Conservation (phyloP, 768 basidiomycete species). For the Coprinopsis cinerea region DNA sequence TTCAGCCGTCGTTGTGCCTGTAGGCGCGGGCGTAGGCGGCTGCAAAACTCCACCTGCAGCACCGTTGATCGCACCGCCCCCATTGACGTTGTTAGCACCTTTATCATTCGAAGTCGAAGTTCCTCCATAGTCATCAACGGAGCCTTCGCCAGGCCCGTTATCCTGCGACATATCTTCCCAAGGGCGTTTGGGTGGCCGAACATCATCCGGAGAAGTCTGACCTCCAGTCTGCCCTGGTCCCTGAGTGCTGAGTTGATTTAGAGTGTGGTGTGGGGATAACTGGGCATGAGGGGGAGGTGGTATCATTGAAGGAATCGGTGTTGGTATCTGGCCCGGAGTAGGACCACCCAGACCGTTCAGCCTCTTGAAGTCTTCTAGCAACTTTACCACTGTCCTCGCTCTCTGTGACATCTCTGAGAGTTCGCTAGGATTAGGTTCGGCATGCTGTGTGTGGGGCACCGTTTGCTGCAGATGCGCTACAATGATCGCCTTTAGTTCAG, state of each 20-base stretch:
- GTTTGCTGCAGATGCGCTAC: conserved; percentile 40
- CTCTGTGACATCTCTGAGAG: conserved; percentile 64
- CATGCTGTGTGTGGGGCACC: conserved; percentile 47
- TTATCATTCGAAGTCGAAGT: neutral
- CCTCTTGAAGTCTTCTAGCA: conserved; percentile 57
- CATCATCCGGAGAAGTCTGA: conserved; percentile 37
- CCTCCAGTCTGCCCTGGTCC: no score
- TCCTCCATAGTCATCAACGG: conserved; percentile 12
- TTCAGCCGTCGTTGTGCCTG: conserved; percentile 61
- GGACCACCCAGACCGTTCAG: conserved; percentile 19
- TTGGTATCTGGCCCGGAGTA: neutral
- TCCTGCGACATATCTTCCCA: conserved; percentile 70
- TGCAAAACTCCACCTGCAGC: conserved; percentile 4
- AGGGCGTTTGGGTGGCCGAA: conserved; percentile 67
- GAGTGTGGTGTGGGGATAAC: neutral
- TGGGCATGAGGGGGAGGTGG: neutral
- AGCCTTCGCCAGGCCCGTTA: conserved; percentile 23
- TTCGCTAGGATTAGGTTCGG: conserved; percentile 34
- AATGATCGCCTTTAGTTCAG: neutral
- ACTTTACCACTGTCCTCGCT: conserved; percentile 59
- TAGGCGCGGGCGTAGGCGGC: conserved; percentile 22
- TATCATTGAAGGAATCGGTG: neutral
- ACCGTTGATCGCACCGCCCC: neutral
- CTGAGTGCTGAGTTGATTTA: no score
- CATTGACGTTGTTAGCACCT: neutral